A percentile compares a stretch with the other conserved stretches of the same genome.
Conservation (phyloP, 108 stramenopile genomes). For the Nitzschia sp. region DNA sequence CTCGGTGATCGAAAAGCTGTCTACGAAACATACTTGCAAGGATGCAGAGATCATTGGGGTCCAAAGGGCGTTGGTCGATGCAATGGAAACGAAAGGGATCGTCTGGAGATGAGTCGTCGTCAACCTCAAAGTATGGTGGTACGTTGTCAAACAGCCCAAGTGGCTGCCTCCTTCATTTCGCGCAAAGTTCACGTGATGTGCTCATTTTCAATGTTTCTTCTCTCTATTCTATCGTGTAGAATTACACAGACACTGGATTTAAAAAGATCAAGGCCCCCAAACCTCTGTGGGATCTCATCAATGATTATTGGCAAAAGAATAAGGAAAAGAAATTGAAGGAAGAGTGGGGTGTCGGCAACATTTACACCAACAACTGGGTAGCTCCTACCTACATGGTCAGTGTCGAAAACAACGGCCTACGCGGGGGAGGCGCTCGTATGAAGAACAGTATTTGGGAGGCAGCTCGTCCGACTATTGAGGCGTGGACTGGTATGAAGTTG, state of each 20-base stretch:
- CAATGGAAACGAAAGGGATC: slow-evolving; percentile 62
- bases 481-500: slow-evolving; percentile 90
- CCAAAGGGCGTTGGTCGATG: slow-evolving; percentile 44
- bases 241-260: slow-evolving; percentile 69
- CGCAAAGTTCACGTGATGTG: neutral
- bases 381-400: slow-evolving; percentile 75
- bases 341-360: slow-evolving; percentile 61
- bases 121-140: slow-evolving; percentile 81
- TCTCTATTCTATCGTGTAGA: too few species aligned
- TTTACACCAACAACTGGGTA: slow-evolving; percentile 81
- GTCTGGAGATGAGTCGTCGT: slow-evolving; percentile 68
- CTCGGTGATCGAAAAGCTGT: slow-evolving; percentile 44
- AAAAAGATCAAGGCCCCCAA: slow-evolving; percentile 68
- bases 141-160: too few species aligned
- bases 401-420: slow-evolving; percentile 67
- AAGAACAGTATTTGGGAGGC: slow-evolving; percentile 82
- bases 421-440: slow-evolving; percentile 66
- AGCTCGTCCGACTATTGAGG: slow-evolving; percentile 76
- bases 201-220: slow-evolving; percentile 16
- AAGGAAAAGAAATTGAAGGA: slow-evolving; percentile 28
- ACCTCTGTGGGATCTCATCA: slow-evolving; percentile 57
- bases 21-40: slow-evolving; percentile 80
- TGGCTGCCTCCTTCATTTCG: too few species aligned
- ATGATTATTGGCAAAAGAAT: slow-evolving; percentile 67
- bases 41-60: slow-evolving; percentile 68